phyloP scores from a whole-genome alignment of 2,329 filamentous ascomycete species.

The Chalaropsis ovoidea region DNA sequence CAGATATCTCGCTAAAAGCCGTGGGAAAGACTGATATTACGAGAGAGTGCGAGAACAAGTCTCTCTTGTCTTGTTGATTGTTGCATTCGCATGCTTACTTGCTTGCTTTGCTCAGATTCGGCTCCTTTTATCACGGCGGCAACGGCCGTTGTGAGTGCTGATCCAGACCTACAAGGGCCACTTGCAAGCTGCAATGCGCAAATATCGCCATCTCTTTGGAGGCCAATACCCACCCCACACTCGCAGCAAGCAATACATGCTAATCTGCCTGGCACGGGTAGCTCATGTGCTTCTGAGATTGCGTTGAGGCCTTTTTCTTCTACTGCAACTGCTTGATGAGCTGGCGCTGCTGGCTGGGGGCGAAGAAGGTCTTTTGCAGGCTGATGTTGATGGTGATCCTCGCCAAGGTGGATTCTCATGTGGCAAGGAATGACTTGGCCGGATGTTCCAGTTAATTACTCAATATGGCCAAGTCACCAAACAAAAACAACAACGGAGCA shows the following conservation, averaged over 20 bases:
- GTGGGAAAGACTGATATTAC: neutral
- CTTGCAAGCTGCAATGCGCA: too few relatives aligned
- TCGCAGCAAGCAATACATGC: neutral
- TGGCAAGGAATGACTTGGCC: neutral
- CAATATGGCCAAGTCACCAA: neutral
- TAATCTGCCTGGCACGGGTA: neutral
- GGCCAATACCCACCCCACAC: neutral
- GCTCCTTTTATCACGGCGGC: neutral
- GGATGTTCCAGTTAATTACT: neutral
- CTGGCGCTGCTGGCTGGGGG: neutral
- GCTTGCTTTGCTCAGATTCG: neutral
- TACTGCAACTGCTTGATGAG: neutral
- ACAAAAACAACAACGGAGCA: neutral
- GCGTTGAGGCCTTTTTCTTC: neutral
- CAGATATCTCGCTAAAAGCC: neutral
- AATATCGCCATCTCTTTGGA: too few relatives aligned
- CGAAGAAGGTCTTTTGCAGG: neutral
- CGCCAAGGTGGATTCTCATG: neutral
- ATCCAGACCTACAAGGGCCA: neutral
- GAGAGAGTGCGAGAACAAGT: neutral
- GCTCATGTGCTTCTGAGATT: neutral
- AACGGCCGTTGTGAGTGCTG: neutral
- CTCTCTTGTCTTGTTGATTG: too few relatives aligned
- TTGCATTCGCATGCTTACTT: too few relatives aligned
- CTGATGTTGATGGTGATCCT: neutral